phyloP scores from a whole-genome alignment of 176 grass and related monocot genomes.

The Bothriochloa decipiens region DNA sequence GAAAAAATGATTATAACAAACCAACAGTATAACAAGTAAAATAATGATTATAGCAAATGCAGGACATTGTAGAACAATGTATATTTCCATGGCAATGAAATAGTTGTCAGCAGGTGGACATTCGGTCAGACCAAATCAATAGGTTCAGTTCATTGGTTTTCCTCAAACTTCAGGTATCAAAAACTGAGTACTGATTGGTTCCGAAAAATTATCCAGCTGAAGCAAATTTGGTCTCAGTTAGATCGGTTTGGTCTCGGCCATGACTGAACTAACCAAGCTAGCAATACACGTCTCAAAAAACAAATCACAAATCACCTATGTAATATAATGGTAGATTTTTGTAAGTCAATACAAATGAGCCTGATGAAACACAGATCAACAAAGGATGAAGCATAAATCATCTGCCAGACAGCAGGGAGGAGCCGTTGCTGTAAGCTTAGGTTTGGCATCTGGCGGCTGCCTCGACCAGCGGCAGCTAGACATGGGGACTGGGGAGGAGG shows the following conservation, averaged over 20 bases:
- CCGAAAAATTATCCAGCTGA: not conserved
- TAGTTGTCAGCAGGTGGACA: not conserved
- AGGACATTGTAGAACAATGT: not conserved
- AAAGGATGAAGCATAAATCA: not conserved
- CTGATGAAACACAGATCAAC: not conserved
- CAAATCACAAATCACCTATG: not conserved
- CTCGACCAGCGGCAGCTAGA: not conserved
- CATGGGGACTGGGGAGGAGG: not conserved
- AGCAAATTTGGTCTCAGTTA: not conserved
- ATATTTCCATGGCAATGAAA: conserved; percentile 22
- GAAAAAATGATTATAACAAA: conserved; percentile 14
- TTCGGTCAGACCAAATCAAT: not conserved
- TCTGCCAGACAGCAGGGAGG: not conserved
- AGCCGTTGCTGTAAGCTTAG: not conserved
- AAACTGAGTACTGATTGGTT: not conserved
- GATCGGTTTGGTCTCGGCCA: not conserved
- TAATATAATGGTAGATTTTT: not conserved
- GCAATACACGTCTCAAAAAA: not conserved
- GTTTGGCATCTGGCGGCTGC: not conserved
- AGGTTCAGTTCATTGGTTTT: not conserved
- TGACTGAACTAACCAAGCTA: not conserved
- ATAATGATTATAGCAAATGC: not conserved
- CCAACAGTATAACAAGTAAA: not conserved
- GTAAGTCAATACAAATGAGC: not conserved
- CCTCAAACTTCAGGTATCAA: not conserved